Evolutionary conservation across 2,329 filamentous ascomycete species (phyloP), one percentile per base, ranked within the genome.

Genomic region (Fusarium phyllophilum): DNA sequence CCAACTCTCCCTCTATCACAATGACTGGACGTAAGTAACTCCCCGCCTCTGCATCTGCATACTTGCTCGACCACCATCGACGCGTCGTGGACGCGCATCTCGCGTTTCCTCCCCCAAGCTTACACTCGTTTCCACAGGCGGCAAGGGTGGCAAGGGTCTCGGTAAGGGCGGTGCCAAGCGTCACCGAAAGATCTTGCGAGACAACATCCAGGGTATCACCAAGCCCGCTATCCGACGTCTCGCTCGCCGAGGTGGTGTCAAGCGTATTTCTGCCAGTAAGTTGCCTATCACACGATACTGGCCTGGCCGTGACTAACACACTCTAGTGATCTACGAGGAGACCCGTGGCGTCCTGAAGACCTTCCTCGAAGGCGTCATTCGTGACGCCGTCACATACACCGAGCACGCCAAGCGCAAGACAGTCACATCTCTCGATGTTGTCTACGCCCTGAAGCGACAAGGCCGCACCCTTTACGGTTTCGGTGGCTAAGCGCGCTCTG

Each of bases 171-270:
- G 95, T 85, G 96, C 96, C 87, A 98, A 98, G 93, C 95, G 95
- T 87, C 95, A 98, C 89, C 92, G 96, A 83, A 98, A 98, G 94
- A 98, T 98, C 89, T 90, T 98, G 86, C 95, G 95, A 87, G 95
- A 97, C 93, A 98, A 97, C 93, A 98, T 98, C 84, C 95, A 98
- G 89, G 95, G 95, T 87, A 98, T 98, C 84, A 98, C 95, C 83
- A 98, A 98, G 93, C 95, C 95, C 81, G 95, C 95, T 80, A 98
- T 98, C 87, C 93, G 95, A 82, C 95, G 95, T 96, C 95, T 98
- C 84, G 95, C 95, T 78, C 95, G 95, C 87, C 95, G 95, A 96
- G 95, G 95, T 87, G 95, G 95, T 96, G 95, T 98, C 90, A 98
- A 98, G 94, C 95, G 95, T 97, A 98, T 98, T 83, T 97, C 95